Evolutionary conservation across 306 rosid genomes (phyloP).

Genomic region (Acmispon strigosus): DNA sequence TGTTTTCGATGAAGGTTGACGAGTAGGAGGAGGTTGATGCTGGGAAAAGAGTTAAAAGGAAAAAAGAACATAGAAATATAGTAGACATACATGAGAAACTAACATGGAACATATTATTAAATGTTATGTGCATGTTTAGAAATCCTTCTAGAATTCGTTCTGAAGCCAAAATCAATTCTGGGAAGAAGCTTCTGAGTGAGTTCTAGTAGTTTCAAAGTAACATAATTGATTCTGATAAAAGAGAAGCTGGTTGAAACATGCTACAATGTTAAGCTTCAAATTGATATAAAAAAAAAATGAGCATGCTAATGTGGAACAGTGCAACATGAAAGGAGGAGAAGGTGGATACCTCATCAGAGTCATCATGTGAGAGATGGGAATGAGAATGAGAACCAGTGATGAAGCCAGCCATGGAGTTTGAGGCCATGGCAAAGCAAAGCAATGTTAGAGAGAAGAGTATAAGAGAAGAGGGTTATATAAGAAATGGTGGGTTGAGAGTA

Average conservation of each 20-base stretch:
- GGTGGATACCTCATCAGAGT: constrained; percentile 45
- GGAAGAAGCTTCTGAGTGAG: no score
- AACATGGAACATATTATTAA: no score
- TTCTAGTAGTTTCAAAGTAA: no score
- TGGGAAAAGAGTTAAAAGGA: neutral
- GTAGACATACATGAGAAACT: neutral
- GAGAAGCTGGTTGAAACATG: no score
- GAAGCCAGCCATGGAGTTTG: constrained; percentile 79
- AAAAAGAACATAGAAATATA: neutral
- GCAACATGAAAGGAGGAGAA: neutral
- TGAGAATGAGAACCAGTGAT: constrained; percentile 50
- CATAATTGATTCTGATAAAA: no score
- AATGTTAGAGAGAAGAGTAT: constrained; percentile 12
- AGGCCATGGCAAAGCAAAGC: constrained; percentile 45
- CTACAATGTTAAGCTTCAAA: neutral
- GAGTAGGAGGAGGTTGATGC: constrained; percentile 34
- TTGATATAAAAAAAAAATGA: neutral
- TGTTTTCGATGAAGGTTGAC: constrained; percentile 32
- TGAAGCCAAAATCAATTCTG: no score
- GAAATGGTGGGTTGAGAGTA: constrained; percentile 34
- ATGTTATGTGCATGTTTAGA: neutral
- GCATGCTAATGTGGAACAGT: neutral
- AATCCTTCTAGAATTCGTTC: no score
- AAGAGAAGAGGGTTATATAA: constrained; percentile 39
- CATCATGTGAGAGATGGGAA: constrained; percentile 28